Evolutionary conservation across 352 stramenopile genomes (phyloP).

Genomic region (Globisporangium ultimum): DNA sequence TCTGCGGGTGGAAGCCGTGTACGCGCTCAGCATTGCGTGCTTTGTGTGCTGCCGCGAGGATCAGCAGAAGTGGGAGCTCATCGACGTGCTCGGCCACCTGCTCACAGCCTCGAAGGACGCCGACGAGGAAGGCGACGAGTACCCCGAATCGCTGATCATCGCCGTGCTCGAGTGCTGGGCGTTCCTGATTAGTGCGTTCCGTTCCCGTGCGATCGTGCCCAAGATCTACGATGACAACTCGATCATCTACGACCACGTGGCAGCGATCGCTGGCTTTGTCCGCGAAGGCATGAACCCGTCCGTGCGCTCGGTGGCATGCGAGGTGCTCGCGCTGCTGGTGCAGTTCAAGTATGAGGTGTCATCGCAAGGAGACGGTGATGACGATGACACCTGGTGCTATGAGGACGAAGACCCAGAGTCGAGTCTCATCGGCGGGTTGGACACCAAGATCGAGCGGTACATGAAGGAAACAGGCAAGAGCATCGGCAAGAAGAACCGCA

Average conservation of each 20-base stretch:
- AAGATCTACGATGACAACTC: conserved; percentile 48
- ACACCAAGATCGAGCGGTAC: conserved; percentile 49
- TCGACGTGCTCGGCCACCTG: conserved; percentile 47
- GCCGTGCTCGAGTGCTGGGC: conserved; percentile 67
- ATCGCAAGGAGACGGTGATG: neutral
- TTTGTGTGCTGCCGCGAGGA: conserved; percentile 60
- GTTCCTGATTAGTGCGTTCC: conserved; percentile 51
- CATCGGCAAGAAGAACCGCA: conserved; percentile 73
- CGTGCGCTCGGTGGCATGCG: conserved; percentile 43
- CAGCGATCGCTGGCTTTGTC: conserved; percentile 46
- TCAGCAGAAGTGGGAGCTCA: conserved; percentile 52
- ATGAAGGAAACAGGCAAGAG: conserved; percentile 67
- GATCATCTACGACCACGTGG: conserved; percentile 48
- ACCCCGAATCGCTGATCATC: conserved; percentile 40
- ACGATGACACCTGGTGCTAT: conserved; percentile 41
- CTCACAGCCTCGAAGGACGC: conserved; percentile 43
- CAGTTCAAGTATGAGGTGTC: conserved; percentile 53
- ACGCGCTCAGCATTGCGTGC: conserved; percentile 52
- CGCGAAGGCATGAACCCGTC: conserved; percentile 37
- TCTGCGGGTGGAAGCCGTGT: conserved; percentile 47
- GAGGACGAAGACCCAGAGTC: conserved; percentile 26
- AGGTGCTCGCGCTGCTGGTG: conserved; percentile 57
- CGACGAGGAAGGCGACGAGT: conserved; percentile 46
- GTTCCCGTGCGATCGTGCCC: conserved; percentile 33
- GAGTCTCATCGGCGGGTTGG: conserved; percentile 44